Percentiles rank a stretch among this genome's conserved stretches.
phyloP scores from a whole-genome alignment of 495 filamentous ascomycete genomes.

The Cairneyella variabilis region DNA sequence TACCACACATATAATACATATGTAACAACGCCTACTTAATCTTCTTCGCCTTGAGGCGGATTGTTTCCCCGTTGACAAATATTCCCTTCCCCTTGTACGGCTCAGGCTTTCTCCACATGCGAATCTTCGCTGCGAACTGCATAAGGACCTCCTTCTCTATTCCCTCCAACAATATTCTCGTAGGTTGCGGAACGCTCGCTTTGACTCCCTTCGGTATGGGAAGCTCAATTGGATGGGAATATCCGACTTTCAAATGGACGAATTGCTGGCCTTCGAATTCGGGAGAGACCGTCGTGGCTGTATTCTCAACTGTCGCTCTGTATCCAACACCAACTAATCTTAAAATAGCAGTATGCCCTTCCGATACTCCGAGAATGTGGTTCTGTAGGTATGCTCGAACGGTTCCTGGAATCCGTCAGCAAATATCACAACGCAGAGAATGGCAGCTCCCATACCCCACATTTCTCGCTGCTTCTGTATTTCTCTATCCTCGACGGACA shows the following conservation, averaged over 20 bases:
- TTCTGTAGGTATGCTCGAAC: constrained; percentile 84
- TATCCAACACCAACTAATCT: constrained; percentile 96
- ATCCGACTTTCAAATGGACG: constrained; percentile 90
- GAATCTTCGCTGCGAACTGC: constrained; percentile 84
- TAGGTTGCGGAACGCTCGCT: constrained; percentile 90
- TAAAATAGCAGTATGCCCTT: constrained; percentile 91
- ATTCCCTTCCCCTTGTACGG: constrained; percentile 99
- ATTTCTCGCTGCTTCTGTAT: constrained; percentile 81
- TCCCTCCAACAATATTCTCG: constrained; percentile 86
- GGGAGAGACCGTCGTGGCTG: constrained; percentile 61
- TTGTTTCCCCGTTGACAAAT: constrained; percentile 94
- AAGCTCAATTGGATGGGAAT: constrained; percentile 90
- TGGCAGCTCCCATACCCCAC: constrained; percentile 74
- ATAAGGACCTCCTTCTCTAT: constrained; percentile 79
- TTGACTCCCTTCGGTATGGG: constrained; percentile 76
- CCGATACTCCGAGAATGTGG: constrained; percentile 86
- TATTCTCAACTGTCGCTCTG: constrained; percentile 75
- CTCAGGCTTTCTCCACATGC: constrained; percentile 85
- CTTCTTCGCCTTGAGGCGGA: constrained; percentile 98
- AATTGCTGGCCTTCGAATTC: constrained; percentile 80
- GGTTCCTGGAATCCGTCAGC: constrained; percentile 57
- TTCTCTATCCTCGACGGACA: constrained; percentile 61
- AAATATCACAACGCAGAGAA: background rate
- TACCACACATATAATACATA: constrained; percentile 26
- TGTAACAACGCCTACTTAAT: constrained; percentile 67